phyloP scores from a whole-genome alignment of 106 monocot species.

The Xerophyta viscosa region DNA sequence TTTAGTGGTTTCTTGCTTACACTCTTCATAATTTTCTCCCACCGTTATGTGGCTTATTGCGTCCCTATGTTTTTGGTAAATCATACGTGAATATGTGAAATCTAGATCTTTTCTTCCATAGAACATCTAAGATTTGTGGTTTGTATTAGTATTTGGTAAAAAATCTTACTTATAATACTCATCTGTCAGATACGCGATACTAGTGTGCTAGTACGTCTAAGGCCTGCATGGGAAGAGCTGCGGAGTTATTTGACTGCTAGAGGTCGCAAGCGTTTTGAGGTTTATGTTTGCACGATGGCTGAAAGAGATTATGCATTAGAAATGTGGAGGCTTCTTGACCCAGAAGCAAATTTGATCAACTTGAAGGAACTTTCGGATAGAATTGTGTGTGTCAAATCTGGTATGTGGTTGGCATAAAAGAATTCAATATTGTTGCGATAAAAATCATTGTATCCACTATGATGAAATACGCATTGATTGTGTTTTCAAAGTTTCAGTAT shows the following conservation, averaged over 20 bases:
- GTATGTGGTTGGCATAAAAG: constrained; percentile 25
- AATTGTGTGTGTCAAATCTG: constrained; percentile 97
- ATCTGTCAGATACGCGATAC: constrained; percentile 86
- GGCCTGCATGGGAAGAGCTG: constrained; percentile 97
- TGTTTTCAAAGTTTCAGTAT: neutral
- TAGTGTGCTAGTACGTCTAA: constrained; percentile 88
- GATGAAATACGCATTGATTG: neutral
- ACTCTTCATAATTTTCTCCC: too few species aligned
- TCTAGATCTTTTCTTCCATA: too few species aligned
- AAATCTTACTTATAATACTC: constrained; percentile 3
- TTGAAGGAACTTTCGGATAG: constrained; percentile 65
- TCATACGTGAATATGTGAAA: too few species aligned
- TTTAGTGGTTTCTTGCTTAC: too few species aligned
- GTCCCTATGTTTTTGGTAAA: too few species aligned
- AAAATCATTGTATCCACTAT: too few species aligned
- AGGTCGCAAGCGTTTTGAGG: constrained; percentile 98
- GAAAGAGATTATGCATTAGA: constrained; percentile 99
- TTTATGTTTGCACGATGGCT: constrained; percentile 99
- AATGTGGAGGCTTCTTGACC: constrained; percentile 99
- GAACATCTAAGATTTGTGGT: constrained; percentile 81
- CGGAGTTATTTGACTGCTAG: constrained; percentile 91
- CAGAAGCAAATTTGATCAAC: constrained; percentile 78
- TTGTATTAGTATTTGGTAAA: constrained; percentile 90
- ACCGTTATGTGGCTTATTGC: too few species aligned
- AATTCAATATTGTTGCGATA: neutral